phyloP scores from a whole-genome alignment of 495 filamentous ascomycete genomes.

The Gamarada debralockiae region DNA sequence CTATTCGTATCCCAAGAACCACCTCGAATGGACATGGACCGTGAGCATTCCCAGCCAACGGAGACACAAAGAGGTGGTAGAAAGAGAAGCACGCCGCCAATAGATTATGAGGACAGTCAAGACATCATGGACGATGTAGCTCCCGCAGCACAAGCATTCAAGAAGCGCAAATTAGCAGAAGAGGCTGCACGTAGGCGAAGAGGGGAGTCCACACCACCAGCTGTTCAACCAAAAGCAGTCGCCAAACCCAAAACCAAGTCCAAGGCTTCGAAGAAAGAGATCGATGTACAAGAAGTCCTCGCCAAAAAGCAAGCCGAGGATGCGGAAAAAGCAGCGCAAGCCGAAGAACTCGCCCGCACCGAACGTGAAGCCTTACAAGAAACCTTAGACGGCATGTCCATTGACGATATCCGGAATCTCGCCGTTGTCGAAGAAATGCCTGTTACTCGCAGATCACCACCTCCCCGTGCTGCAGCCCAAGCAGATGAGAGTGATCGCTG shows the following conservation, averaged over 20 bases:
- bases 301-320: constrained; percentile 61
- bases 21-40: constrained; percentile 7
- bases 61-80: constrained; percentile 21
- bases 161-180: constrained; percentile 57
- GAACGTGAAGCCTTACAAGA: constrained; percentile 57
- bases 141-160: constrained; percentile 68
- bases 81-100: constrained; percentile 41
- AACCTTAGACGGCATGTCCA: constrained; percentile 54
- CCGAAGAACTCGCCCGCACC: constrained; percentile 54
- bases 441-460: constrained; percentile 34
- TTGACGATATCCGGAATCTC: constrained; percentile 67
- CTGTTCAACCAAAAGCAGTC: constrained; percentile 6
- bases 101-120: constrained; percentile 40
- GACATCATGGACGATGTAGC: constrained; percentile 62
- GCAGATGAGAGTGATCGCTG: constrained; percentile 60
- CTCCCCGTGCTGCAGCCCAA: constrained; percentile 19
- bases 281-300: constrained; percentile 62
- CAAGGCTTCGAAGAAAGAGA: constrained; percentile 31
- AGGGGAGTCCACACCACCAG: constrained; percentile 20
- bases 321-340: constrained; percentile 36
- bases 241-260: constrained; percentile 5
- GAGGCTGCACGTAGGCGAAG: constrained; percentile 34
- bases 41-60: constrained; percentile 7
- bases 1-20: constrained; percentile 36
- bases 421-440: constrained; percentile 82